These are phyloP conservation scores for Phyllosticta capitalensis DNA, from an alignment of 2,329 filamentous ascomycete genomes.

Conservation along the genomic window DNA sequence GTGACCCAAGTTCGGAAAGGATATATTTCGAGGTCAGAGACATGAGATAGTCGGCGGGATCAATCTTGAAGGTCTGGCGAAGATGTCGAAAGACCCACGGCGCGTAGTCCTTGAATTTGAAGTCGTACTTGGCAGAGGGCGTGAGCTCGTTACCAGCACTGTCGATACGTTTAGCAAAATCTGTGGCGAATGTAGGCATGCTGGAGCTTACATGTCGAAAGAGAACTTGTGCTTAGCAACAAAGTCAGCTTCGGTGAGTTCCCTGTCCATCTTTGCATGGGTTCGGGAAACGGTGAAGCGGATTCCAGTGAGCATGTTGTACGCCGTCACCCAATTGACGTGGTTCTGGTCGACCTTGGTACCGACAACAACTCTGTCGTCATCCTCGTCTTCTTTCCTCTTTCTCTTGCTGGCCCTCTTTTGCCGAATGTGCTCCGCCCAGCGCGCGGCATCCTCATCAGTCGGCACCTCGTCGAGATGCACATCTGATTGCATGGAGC, in stretches of 20 bases:
- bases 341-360: conserved; percentile 97
- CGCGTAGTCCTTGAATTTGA: conserved; percentile 99
- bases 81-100: conserved; percentile 97
- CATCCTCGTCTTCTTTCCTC: conserved; percentile 81
- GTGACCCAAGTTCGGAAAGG: conserved; percentile 89
- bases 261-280: conserved; percentile 90
- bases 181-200: conserved; percentile 8
- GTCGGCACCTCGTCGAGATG: conserved; percentile 73
- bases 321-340: conserved; percentile 93
- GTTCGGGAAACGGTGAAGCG: conserved; percentile 92
- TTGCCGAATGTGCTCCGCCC: conserved; percentile 87
- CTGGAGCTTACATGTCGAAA: conserved; percentile 76
- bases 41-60: conserved; percentile 96
- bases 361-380: conserved; percentile 79
- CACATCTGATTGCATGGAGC: conserved; percentile 75
- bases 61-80: conserved; percentile 75
- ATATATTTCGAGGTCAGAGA: conserved; percentile 98
- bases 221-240: conserved; percentile 93
- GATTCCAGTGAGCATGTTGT: conserved; percentile 99
- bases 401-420: conserved; percentile 82
- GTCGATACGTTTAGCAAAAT: conserved; percentile 10
- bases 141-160: conserved; percentile 95
- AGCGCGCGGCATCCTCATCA: conserved; percentile 83
- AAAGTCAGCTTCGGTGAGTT: conserved; percentile 86
- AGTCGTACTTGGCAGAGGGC: conserved; percentile 97